These are phyloP conservation scores for Xylaria sp. DNA, from an alignment of 2,329 filamentous ascomycete species.

Conservation along the genomic window DNA sequence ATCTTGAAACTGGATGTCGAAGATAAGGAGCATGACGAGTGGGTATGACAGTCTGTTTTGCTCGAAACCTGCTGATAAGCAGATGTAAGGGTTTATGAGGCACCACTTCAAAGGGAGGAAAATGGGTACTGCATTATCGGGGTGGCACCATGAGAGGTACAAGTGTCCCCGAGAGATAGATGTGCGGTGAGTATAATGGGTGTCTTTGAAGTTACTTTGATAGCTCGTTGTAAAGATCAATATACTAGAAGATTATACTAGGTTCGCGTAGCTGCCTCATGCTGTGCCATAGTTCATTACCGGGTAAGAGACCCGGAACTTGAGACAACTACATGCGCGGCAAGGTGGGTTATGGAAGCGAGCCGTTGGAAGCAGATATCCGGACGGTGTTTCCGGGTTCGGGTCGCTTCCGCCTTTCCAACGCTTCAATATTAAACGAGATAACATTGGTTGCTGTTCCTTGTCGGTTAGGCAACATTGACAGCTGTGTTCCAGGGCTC, in stretches of 20 bases:
- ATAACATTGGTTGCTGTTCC: background rate
- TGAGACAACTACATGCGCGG: background rate
- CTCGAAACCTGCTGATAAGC: background rate
- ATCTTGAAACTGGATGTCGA: conserved; percentile 8
- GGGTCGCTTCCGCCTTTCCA: background rate
- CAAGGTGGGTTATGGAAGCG: conserved; percentile 6
- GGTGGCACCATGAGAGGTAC: conserved; percentile 6
- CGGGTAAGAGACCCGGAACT: background rate
- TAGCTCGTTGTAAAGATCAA: background rate
- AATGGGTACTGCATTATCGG: background rate
- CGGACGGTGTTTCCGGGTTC: background rate
- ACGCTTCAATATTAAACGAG: background rate
- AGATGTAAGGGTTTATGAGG: conserved; percentile 3
- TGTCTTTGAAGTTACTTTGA: background rate
- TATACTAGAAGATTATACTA: background rate
- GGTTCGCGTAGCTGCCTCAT: background rate
- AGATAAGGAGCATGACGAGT: background rate
- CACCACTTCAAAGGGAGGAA: background rate
- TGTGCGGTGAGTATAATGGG: background rate
- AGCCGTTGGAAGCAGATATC: conserved; percentile 15
- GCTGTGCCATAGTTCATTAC: conserved; percentile 8
- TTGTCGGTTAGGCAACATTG: conserved; percentile 1
- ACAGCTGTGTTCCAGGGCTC: background rate
- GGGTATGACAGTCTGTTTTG: conserved; percentile 3
- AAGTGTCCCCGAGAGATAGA: background rate